Percentiles rank a stretch among this genome's conserved stretches.
Conservation (phyloP, 225 moss, liverwort and hornwort genomes). For the Antitrichia curtipendula region DNA sequence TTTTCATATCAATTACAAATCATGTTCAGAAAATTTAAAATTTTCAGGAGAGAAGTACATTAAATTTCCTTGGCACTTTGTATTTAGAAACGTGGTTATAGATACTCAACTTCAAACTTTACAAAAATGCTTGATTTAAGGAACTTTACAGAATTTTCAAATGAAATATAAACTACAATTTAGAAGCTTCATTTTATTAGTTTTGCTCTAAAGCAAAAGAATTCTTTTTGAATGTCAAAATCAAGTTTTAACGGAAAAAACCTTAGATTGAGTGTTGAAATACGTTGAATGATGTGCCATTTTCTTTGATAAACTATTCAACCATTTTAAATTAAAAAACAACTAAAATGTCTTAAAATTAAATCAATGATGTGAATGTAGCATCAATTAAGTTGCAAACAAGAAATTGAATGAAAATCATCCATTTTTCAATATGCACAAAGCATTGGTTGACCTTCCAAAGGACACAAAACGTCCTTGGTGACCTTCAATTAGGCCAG, state of each 20-base stretch:
- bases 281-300: fast-evolving
- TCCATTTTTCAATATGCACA: not conserved
- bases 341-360: not conserved
- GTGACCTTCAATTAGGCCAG: no score
- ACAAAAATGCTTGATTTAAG: not conserved
- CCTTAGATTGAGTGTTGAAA: not conserved
- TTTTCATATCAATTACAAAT: not conserved
- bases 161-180: not conserved
- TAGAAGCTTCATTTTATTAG: not conserved
- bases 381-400: not conserved
- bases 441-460: no score
- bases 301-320: not conserved
- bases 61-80: fast-evolving
- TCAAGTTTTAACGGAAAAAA: not conserved
- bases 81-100: no score
- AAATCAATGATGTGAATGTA: not conserved
- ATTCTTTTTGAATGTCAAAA: not conserved
- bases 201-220: not conserved
- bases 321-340: not conserved
- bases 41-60: fast-evolving
- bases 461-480: fast-evolving
- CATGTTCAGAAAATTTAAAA: not conserved
- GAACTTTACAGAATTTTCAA: no score
- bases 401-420: not conserved
- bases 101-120: not conserved